A percentile compares a stretch with the other conserved stretches of the same genome.
phyloP scores from a whole-genome alignment of 169 alveolate genomes.

The Cryptosporidium meleagridis region DNA sequence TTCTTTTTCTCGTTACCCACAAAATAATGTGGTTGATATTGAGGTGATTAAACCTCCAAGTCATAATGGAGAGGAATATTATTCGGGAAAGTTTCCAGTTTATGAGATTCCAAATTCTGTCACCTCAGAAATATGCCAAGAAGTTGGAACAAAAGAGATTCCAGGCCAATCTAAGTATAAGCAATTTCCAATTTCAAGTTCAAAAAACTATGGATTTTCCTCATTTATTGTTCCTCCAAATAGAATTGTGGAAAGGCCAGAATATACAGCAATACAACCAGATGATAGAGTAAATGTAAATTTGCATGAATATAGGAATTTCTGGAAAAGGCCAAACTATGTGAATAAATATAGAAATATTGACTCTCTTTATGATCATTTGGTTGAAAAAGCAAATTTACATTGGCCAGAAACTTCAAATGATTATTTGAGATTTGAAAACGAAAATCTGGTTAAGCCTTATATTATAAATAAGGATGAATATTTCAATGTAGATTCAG shows the following conservation, averaged over 20 bases:
- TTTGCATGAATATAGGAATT: slow-evolving; percentile 26
- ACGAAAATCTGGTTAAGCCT: neutral
- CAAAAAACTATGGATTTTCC: neutral
- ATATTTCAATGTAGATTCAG: neutral
- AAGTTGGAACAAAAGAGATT: slow-evolving; percentile 61
- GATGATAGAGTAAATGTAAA: slow-evolving; percentile 39
- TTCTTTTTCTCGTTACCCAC: too few species aligned
- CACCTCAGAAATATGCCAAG: slow-evolving; percentile 47
- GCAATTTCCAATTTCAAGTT: neutral
- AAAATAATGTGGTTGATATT: slow-evolving; percentile 24
- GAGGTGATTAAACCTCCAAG: slow-evolving; percentile 16
- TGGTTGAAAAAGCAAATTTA: slow-evolving; percentile 5
- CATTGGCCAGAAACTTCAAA: slow-evolving; percentile 41
- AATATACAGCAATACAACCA: slow-evolving; percentile 40
- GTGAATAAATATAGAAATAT: slow-evolving; percentile 11
- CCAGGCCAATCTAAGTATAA: slow-evolving; percentile 59
- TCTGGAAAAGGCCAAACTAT: slow-evolving; percentile 57
- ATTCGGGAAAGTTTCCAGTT: slow-evolving; percentile 53
- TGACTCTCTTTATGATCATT: neutral
- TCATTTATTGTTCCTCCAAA: slow-evolving; percentile 62
- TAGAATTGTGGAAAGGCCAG: neutral
- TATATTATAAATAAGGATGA: neutral
- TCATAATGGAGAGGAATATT: slow-evolving; percentile 3
- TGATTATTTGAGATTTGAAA: slow-evolving; percentile 8
- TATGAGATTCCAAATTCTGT: slow-evolving; percentile 69